Conservation (phyloP, 2,329 filamentous ascomycete species). For the Pseudogymnoascus verrucosus region DNA sequence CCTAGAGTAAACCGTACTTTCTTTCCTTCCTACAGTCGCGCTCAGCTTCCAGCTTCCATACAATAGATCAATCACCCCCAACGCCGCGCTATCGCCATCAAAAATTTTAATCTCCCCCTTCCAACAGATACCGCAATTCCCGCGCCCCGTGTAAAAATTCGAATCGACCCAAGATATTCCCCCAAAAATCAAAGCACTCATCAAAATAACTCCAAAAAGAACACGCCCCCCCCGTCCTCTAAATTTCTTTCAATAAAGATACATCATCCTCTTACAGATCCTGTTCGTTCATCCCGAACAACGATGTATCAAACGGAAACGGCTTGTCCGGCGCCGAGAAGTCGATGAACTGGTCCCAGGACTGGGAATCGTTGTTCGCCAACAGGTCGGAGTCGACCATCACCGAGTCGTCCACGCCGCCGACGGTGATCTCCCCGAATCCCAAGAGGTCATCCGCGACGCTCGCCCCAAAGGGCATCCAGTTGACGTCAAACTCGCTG, state of each 20-base stretch:
- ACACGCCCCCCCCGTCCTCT: slow-evolving; percentile 8
- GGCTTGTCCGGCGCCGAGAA: slow-evolving; percentile 42
- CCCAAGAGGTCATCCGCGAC: slow-evolving; percentile 39
- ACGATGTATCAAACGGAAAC: slow-evolving; percentile 41
- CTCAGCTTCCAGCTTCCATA: not conserved
- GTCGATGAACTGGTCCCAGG: slow-evolving; percentile 43
- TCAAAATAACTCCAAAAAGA: slow-evolving; percentile 14
- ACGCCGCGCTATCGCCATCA: not conserved
- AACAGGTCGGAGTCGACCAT: slow-evolving; percentile 23
- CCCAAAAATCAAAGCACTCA: slow-evolving; percentile 10
- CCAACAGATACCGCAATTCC: not conserved
- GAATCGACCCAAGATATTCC: slow-evolving; percentile 13
- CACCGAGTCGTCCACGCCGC: slow-evolving; percentile 19
- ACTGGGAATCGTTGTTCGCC: slow-evolving; percentile 23
- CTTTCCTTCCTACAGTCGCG: not conserved
- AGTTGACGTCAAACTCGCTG: slow-evolving; percentile 29
- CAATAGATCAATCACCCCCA: slow-evolving; percentile 2
- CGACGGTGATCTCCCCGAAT: slow-evolving; percentile 31
- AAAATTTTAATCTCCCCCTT: not conserved
- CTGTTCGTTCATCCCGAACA: slow-evolving; percentile 34
- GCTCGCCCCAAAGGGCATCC: slow-evolving; percentile 36
- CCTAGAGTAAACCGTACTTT: not conserved
- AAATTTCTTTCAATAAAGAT: slow-evolving; percentile 16
- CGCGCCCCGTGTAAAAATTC: slow-evolving; percentile 11
- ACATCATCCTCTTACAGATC: slow-evolving; percentile 4